These are phyloP conservation scores for Phascolomyces articulosus DNA, from an alignment of 371 early-diverging fungal genomes.

Conservation along the genomic window DNA sequence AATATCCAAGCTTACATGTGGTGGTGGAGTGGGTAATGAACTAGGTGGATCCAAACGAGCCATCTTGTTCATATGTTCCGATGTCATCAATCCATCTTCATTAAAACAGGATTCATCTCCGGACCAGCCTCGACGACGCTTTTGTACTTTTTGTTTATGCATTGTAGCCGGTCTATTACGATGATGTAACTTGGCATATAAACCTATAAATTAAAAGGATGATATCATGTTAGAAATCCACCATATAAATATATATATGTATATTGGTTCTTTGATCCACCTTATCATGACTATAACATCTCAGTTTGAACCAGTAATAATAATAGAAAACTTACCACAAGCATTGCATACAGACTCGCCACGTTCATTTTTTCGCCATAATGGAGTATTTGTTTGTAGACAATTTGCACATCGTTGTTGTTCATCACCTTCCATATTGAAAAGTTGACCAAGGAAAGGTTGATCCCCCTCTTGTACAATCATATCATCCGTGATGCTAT, in stretches of 20 bases:
- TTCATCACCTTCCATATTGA: constrained; percentile 1
- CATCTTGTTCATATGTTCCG: background rate
- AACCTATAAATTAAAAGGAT: constrained; percentile 37
- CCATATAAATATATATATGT: no score
- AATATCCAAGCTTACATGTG: background rate
- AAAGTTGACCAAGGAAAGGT: background rate
- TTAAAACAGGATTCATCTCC: background rate
- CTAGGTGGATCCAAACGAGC: background rate
- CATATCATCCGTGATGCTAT: no score
- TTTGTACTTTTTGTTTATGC: constrained; percentile 65
- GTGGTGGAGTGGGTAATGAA: constrained; percentile 1
- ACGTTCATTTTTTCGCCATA: constrained; percentile 82
- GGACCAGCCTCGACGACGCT: constrained; percentile 48
- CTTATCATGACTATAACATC: no score
- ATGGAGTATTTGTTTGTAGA: constrained; percentile 79
- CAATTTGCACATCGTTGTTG: constrained; percentile 73
- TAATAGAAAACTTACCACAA: constrained; percentile 52
- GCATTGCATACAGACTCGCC: constrained; percentile 87
- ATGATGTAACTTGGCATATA: constrained; percentile 82
- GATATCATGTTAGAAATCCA: background rate
- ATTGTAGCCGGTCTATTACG: constrained; percentile 64
- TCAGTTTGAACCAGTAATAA: no score
- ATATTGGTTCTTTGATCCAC: no score
- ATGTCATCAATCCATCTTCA: background rate
- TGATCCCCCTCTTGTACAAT: no score